phyloP scores from a whole-genome alignment of 768 basidiomycete genomes.

The Agrocybe chaxingu region DNA sequence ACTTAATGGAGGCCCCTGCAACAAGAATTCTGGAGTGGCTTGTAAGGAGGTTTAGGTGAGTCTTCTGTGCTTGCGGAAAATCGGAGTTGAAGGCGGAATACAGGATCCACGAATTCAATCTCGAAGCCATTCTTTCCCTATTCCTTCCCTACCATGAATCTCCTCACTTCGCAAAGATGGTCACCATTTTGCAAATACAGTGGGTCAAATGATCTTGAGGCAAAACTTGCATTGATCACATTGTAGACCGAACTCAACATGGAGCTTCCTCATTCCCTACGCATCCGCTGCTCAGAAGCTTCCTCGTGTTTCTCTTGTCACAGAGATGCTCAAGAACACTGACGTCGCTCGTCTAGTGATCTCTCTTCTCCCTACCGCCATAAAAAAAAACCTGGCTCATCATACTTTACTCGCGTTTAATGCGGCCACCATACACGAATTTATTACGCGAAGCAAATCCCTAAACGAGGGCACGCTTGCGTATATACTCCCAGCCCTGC shows the following conservation, averaged over 20 bases:
- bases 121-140: slow-evolving; percentile 68
- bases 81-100: slow-evolving; percentile 2
- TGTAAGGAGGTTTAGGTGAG: slow-evolving; percentile 86
- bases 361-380: slow-evolving; percentile 55
- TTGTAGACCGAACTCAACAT: slow-evolving; percentile 54
- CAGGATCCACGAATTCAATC: slow-evolving; percentile 93
- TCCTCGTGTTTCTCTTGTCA: slow-evolving; percentile 69
- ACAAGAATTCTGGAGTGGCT: slow-evolving; percentile 93
- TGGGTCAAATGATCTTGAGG: slow-evolving; percentile 27
- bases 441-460: slow-evolving; percentile 54
- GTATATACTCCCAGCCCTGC: slow-evolving; percentile 58
- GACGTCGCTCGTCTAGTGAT: slow-evolving; percentile 74
- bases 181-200: slow-evolving; percentile 81
- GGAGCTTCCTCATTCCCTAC: slow-evolving; percentile 70
- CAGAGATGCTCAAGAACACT: slow-evolving; percentile 68
- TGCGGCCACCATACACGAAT: slow-evolving; percentile 75
- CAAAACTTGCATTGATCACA: neutral
- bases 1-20: slow-evolving; percentile 77
- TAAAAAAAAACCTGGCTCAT: slow-evolving; percentile 53
- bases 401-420: slow-evolving; percentile 81
- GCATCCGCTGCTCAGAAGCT: slow-evolving; percentile 75
- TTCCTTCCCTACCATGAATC: slow-evolving; percentile 97
- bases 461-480: slow-evolving; percentile 68
- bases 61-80: neutral
- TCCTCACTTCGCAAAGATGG: slow-evolving; percentile 90